These are phyloP conservation scores for Phytophthora rubi DNA, from an alignment of 352 stramenopile genomes.

Conservation along the genomic window DNA sequence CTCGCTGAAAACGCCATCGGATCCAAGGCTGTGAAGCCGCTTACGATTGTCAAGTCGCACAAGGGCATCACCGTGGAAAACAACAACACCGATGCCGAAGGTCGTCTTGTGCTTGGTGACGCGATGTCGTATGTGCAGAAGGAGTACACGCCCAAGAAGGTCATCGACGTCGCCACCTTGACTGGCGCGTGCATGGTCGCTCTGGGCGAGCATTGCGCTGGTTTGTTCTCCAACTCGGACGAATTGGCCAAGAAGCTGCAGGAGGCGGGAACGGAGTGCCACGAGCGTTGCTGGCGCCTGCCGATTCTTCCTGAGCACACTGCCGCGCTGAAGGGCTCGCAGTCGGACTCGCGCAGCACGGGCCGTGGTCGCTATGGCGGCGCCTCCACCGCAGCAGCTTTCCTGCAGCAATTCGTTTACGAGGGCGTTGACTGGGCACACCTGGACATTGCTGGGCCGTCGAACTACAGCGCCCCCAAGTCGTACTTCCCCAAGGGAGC, in stretches of 20 bases:
- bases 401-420: slow-evolving; percentile 90
- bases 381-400: slow-evolving; percentile 85
- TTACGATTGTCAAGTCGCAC: slow-evolving; percentile 90
- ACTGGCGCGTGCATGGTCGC: slow-evolving; percentile 92
- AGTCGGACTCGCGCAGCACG: slow-evolving; percentile 85
- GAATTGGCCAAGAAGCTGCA: slow-evolving; percentile 76
- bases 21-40: slow-evolving; percentile 87
- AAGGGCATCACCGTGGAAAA: slow-evolving; percentile 92
- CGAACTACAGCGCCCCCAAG: slow-evolving; percentile 81
- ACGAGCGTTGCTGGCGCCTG: slow-evolving; percentile 91
- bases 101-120: slow-evolving; percentile 91
- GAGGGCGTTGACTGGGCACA: slow-evolving; percentile 90
- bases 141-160: slow-evolving; percentile 88
- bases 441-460: slow-evolving; percentile 90
- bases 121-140: slow-evolving; percentile 90
- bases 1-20: slow-evolving; percentile 88
- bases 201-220: slow-evolving; percentile 88
- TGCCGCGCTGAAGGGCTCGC: slow-evolving; percentile 77
- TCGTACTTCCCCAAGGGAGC: slow-evolving; percentile 88
- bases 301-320: slow-evolving; percentile 89
- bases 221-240: slow-evolving; percentile 94
- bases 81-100: slow-evolving; percentile 94
- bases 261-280: slow-evolving; percentile 58
- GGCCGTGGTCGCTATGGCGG: slow-evolving; percentile 81
- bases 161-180: slow-evolving; percentile 95